phyloP scores from a whole-genome alignment of 768 basidiomycete genomes.

The Mycena vitilis region DNA sequence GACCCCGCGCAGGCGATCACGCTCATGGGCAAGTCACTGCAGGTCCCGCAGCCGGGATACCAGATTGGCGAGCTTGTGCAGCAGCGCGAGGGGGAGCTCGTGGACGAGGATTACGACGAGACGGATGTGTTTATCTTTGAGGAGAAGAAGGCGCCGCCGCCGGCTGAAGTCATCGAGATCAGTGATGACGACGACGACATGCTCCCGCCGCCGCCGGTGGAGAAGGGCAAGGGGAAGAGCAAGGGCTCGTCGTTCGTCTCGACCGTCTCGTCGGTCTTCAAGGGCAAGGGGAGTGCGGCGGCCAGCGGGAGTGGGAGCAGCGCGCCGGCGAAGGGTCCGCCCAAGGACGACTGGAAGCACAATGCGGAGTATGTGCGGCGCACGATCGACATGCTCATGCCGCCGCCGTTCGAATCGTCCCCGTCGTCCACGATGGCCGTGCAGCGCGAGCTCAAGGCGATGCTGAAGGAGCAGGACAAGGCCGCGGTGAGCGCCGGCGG shows the following conservation, averaged over 20 bases:
- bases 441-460: constrained; percentile 68
- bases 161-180: constrained; percentile 36
- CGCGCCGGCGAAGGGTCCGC: constrained; percentile 38
- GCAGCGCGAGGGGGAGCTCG: constrained; percentile 51
- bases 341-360: constrained; percentile 65
- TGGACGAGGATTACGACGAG: constrained; percentile 59
- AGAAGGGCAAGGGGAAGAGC: constrained; percentile 31
- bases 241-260: constrained; percentile 28
- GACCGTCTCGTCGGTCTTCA: constrained; percentile 18
- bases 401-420: constrained; percentile 70
- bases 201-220: constrained; percentile 33
- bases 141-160: constrained; percentile 30
- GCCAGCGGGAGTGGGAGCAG: constrained; percentile 20
- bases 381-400: constrained; percentile 61
- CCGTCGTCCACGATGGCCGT: constrained; percentile 67
- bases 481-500: constrained; percentile 46
- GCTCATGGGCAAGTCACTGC: constrained; percentile 50
- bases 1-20: constrained; percentile 62
- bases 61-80: constrained; percentile 62
- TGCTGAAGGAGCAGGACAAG: constrained; percentile 69
- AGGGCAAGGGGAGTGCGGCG: constrained; percentile 23
- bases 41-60: constrained; percentile 69
- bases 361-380: constrained; percentile 60
- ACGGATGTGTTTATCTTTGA: constrained; percentile 63
- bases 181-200: constrained; percentile 41